These are phyloP conservation scores for Xanthoconium stramineum DNA, from an alignment of 768 basidiomycete genomes.

Conservation along the genomic window DNA sequence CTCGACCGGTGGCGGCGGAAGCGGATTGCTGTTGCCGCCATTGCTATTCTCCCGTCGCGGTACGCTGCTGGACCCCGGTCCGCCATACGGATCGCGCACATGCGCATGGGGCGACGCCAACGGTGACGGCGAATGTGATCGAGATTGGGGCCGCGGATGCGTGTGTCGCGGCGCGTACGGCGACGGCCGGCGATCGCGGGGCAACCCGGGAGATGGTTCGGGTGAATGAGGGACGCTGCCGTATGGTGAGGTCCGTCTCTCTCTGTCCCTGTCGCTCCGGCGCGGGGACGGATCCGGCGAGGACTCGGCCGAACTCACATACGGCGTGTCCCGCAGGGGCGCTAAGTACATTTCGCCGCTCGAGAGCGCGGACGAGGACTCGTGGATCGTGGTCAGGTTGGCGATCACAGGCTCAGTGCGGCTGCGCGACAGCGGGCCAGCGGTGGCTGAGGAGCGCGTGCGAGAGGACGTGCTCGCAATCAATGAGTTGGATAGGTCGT, in stretches of 20 bases:
- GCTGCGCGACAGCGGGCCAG: slow-evolving; percentile 20
- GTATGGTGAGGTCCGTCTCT: slow-evolving; percentile 23
- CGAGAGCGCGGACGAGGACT: slow-evolving; percentile 17
- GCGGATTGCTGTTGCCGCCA: slow-evolving; percentile 23
- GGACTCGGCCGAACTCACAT: slow-evolving; percentile 15
- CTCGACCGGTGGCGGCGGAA: slow-evolving; percentile 30
- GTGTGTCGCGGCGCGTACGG: slow-evolving; percentile 18
- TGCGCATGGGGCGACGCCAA: slow-evolving; percentile 10
- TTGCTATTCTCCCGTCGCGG: slow-evolving; percentile 4
- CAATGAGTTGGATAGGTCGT: slow-evolving; percentile 25
- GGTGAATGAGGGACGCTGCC: slow-evolving; percentile 13
- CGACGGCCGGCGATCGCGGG: slow-evolving; percentile 25
- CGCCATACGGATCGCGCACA: slow-evolving; percentile 8
- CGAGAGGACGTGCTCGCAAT: slow-evolving; percentile 17
- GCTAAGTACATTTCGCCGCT: slow-evolving; percentile 28
- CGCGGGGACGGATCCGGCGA: slow-evolving; percentile 29
- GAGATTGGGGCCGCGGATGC: neutral
- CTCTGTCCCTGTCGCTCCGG: slow-evolving; percentile 11
- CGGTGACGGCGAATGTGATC: slow-evolving; percentile 14
- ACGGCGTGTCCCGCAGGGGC: slow-evolving; percentile 18
- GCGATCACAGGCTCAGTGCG: slow-evolving; percentile 29
- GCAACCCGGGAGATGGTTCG: slow-evolving; percentile 26
- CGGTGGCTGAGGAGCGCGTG: slow-evolving; percentile 7
- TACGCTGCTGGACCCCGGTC: neutral
- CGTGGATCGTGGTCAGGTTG: slow-evolving; percentile 28